A percentile compares a stretch with the other conserved stretches of the same genome.
Conservation (phyloP, 148 eudicot species). For the Vaccinium myrtillus region DNA sequence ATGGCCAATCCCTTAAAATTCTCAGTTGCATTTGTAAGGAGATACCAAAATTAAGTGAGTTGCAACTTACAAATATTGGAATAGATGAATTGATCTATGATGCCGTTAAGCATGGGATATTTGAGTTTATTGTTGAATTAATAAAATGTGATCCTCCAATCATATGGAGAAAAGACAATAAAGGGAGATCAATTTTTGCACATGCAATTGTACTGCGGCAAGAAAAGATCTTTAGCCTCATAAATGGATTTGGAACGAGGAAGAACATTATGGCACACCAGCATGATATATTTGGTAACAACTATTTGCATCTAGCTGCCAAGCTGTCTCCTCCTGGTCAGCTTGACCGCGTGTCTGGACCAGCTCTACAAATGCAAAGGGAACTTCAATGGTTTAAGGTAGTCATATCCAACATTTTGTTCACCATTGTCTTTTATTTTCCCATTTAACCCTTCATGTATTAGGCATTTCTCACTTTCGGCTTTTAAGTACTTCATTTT, state of each 20-base stretch:
- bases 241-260: conserved; percentile 15
- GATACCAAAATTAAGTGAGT: neutral
- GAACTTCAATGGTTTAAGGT: conserved; percentile 27
- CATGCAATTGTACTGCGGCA: conserved; percentile 17
- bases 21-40: conserved; percentile 9
- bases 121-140: neutral
- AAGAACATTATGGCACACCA: conserved; percentile 4
- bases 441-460: neutral
- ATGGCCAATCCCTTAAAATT: neutral
- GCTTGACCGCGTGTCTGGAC: conserved; percentile 11
- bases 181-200: conserved; percentile 13
- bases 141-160: conserved; percentile 16
- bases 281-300: neutral
- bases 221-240: conserved; percentile 12
- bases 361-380: conserved; percentile 25
- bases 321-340: conserved; percentile 14
- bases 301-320: conserved; percentile 18
- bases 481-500: neutral
- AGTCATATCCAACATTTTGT: neutral
- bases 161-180: conserved; percentile 12
- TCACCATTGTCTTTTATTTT: neutral
- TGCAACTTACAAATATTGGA: neutral
- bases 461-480: neutral
- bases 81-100: conserved; percentile 1
- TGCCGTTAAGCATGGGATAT: neutral